Evolutionary conservation across 768 basidiomycete genomes (phyloP).

Genomic region (Boletellus sp.): DNA sequence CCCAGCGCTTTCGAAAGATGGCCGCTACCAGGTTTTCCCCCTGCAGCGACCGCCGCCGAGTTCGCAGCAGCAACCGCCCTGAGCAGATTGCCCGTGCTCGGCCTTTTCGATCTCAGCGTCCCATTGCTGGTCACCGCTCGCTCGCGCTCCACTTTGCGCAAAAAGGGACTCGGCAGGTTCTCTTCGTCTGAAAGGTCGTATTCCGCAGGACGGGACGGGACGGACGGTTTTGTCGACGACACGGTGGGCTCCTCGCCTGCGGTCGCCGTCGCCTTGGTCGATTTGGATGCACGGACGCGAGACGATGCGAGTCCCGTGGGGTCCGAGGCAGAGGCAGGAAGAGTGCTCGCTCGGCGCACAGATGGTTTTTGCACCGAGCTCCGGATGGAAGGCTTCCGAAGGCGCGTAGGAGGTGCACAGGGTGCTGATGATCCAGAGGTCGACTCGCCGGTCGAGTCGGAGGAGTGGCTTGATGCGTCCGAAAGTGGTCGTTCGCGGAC

Average conservation of each 20-base stretch:
- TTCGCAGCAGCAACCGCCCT: slow-evolving; percentile 60
- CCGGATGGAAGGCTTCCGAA: slow-evolving; percentile 58
- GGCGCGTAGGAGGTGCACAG: slow-evolving; percentile 41
- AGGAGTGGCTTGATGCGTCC: slow-evolving; percentile 23
- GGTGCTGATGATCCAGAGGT: slow-evolving; percentile 17
- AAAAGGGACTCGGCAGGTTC: slow-evolving; percentile 81
- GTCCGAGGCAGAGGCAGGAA: slow-evolving; percentile 41
- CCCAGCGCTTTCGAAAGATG: slow-evolving; percentile 7
- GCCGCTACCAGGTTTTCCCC: slow-evolving; percentile 16
- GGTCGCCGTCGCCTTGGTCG: slow-evolving; percentile 12
- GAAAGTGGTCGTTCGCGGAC: slow-evolving; percentile 40
- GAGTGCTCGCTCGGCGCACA: too few species aligned
- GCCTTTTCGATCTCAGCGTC: slow-evolving; percentile 34
- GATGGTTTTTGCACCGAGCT: slow-evolving; percentile 35
- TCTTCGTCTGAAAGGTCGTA: slow-evolving; percentile 79
- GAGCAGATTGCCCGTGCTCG: slow-evolving; percentile 51
- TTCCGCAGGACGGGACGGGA: slow-evolving; percentile 33
- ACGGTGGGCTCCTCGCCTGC: not conserved
- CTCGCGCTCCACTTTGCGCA: slow-evolving; percentile 53
- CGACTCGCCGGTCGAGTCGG: slow-evolving; percentile 25
- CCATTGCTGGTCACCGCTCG: slow-evolving; percentile 9
- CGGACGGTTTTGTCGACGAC: slow-evolving; percentile 16
- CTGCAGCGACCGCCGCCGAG: slow-evolving; percentile 30
- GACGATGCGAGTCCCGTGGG: slow-evolving; percentile 32
- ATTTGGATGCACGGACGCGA: slow-evolving; percentile 14